A percentile compares a stretch with the other conserved stretches of the same genome.
phyloP scores from a whole-genome alignment of 768 basidiomycete species.

The Lactarius tabidus region DNA sequence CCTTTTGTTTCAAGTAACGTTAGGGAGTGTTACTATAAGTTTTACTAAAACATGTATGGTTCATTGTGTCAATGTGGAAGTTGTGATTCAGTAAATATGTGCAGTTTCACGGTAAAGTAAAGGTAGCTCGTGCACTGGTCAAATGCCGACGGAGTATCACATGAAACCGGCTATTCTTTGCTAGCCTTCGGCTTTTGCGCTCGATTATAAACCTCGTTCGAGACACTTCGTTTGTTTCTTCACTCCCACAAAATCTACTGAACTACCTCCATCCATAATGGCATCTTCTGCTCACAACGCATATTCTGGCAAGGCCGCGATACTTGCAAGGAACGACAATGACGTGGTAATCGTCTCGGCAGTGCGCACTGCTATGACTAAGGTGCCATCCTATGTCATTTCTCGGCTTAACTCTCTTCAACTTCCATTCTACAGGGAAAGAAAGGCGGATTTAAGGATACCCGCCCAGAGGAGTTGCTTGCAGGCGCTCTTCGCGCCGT shows the following conservation, averaged over 20 bases:
- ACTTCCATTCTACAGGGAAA: conserved; percentile 46
- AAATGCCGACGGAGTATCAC: too few species aligned
- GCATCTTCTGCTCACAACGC: conserved; percentile 26
- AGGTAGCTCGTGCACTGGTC: background rate
- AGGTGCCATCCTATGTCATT: conserved; percentile 44
- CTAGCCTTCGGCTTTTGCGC: background rate
- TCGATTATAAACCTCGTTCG: background rate
- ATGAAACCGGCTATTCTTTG: background rate
- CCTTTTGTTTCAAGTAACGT: background rate
- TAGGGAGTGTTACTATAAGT: background rate
- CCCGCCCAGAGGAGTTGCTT: conserved; percentile 76
- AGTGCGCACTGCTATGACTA: conserved; percentile 87
- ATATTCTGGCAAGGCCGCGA: conserved; percentile 23
- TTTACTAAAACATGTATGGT: background rate
- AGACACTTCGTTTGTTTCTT: background rate
- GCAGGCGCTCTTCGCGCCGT: conserved; percentile 70
- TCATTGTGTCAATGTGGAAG: background rate
- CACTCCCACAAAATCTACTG: background rate
- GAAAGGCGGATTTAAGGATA: conserved; percentile 92
- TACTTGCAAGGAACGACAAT: conserved; percentile 66
- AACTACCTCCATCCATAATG: conserved; percentile 18
- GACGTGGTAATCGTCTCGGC: conserved; percentile 91
- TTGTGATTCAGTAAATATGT: background rate
- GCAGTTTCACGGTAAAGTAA: background rate
- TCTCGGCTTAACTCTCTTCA: conserved; percentile 5